Conservation (phyloP, 2,329 filamentous ascomycete species). For the Dothistroma septosporum region DNA sequence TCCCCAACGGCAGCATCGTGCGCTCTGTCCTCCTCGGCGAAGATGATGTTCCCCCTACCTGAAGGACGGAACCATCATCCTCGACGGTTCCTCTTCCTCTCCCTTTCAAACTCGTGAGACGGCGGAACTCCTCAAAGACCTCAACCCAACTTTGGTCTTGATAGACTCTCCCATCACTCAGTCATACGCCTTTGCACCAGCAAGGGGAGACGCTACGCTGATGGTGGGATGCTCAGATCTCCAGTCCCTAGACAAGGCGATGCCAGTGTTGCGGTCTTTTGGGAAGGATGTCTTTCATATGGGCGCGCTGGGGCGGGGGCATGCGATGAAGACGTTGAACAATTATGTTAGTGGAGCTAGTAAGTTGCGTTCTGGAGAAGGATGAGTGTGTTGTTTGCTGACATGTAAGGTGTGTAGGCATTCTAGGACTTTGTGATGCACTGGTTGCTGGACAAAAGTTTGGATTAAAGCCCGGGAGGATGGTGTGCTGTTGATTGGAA, state of each 20-base stretch:
- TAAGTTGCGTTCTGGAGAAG: too few relatives aligned
- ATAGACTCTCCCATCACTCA: conserved; percentile 35
- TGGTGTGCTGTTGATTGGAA: conserved; percentile 26
- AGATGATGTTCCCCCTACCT: conserved; percentile 9
- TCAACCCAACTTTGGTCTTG: conserved; percentile 26
- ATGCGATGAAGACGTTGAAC: conserved; percentile 36
- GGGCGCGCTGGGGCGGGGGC: conserved; percentile 32
- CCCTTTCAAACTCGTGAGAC: conserved; percentile 33
- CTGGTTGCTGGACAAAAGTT: conserved; percentile 34
- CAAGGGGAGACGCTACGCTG: conserved; percentile 32
- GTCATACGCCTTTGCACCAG: conserved; percentile 31
- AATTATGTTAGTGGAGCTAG: conserved; percentile 27
- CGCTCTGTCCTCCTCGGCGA: conserved; percentile 27
- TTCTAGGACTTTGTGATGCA: conserved; percentile 29
- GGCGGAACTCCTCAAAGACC: conserved; percentile 24
- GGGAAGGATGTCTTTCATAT: conserved; percentile 33
- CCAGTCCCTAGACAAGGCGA: conserved; percentile 25
- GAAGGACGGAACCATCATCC: conserved; percentile 26
- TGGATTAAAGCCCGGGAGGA: conserved; percentile 32
- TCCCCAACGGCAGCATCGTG: conserved; percentile 32
- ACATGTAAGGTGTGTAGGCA: conserved; percentile 23
- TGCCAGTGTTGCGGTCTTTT: conserved; percentile 33
- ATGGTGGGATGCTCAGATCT: conserved; percentile 33
- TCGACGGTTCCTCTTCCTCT: conserved; percentile 33
- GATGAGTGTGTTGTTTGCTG: too few relatives aligned